Evolutionary conservation across 2,329 filamentous ascomycete genomes (phyloP), one percentile per base, ranked within the genome.

Genomic region (Didymella glomerata): DNA sequence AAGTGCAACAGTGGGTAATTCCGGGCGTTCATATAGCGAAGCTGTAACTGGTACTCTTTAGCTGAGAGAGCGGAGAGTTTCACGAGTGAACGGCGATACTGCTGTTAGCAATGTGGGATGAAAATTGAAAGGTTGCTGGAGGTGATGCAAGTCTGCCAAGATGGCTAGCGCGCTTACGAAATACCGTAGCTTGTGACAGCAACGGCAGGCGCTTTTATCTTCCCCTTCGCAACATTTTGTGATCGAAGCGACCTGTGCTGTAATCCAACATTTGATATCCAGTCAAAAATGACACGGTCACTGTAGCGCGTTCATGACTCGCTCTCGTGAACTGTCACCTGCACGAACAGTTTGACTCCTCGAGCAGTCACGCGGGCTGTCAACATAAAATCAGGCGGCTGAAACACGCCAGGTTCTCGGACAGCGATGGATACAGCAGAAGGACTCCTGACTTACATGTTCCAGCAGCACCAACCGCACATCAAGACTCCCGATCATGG

Each of bases 1-100:
- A 76, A 28, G 72, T 76, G 47, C 72, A 77, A 56, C 62, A 64
- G 44, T 75, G 73, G 74, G 30, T 65, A 9, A 60, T 59, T 5
- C 48, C 60, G 18, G 42, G 57, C 27, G 42, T 56, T n/a, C 58
- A 62, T 6, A 18, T 68, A 34, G 70, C 68, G 27, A 74, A 71
- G 59, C 45, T 73, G 9, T 41, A 41, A 20, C 9, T 14, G 18
- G 38, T 13, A 3, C 8, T 22, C 18, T 22, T 10, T 13, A 20
- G 36, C n/a, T 40, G 4, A 8, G 9, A n/a, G 18, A 24, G 3
- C 20, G 44, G 11, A 13, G 16, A 10, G 14, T 46, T 13, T 45
- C n/a, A 27, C 25, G 9, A 46, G 44, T 10, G 16, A 1, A 46
- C 14, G 18, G 36, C 20, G 38, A 18, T 24, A 13, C n/a, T 20